Evolutionary conservation across 768 basidiomycete species (phyloP).

Genomic region (Russula emetica): DNA sequence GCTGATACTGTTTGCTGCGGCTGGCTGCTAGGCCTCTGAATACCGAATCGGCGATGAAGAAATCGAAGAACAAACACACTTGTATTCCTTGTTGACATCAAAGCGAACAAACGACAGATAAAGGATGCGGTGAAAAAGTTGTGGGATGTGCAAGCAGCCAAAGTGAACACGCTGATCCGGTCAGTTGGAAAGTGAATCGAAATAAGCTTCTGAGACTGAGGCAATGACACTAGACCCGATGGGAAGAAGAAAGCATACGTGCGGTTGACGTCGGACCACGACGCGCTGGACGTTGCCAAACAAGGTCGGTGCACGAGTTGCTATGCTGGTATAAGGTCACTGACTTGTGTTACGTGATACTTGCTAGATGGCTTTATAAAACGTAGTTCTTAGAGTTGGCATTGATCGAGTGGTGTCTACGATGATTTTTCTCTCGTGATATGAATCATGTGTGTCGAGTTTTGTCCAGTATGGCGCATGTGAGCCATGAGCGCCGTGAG

Average conservation of each 20-base stretch:
- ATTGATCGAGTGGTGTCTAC: background rate
- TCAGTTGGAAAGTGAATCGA: conserved; percentile 36
- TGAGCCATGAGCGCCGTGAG: background rate
- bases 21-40: conserved; percentile 63
- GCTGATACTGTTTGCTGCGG: background rate
- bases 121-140: conserved; percentile 99
- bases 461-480: background rate
- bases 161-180: conserved; percentile 98
- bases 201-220: background rate
- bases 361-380: conserved; percentile 90
- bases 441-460: background rate
- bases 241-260: conserved; percentile 99
- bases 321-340: background rate
- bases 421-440: background rate
- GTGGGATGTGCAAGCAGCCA: conserved; percentile 93
- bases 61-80: conserved; percentile 91
- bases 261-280: conserved; percentile 89
- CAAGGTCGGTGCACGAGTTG: conserved; percentile 55
- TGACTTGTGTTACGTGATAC: background rate
- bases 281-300: conserved; percentile 96
- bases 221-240: conserved; percentile 63
- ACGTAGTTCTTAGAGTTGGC: conserved; percentile 1
- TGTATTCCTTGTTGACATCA: conserved; percentile 95
- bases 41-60: conserved; percentile 99
- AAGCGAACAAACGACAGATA: conserved; percentile 96